A percentile compares a stretch with the other conserved stretches of the same genome.
Conservation (phyloP, 345 rosid species). For the Carallia pectinifolia region DNA sequence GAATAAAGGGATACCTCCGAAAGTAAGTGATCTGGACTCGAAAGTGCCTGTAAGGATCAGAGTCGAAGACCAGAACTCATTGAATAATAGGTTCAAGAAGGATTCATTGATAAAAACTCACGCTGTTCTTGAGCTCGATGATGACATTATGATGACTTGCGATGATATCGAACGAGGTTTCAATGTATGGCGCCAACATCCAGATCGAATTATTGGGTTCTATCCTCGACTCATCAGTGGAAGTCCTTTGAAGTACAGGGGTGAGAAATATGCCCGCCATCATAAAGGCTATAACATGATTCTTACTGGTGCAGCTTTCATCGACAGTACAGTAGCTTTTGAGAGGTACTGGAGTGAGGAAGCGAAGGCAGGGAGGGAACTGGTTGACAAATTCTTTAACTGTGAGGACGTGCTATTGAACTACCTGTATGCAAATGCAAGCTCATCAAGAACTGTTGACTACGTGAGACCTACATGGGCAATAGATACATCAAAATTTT, state of each 20-base stretch:
- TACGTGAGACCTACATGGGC: conserved; percentile 87
- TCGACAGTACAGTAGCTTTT: conserved; percentile 63
- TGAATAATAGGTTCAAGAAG: conserved; percentile 79
- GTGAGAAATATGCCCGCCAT: conserved; percentile 74
- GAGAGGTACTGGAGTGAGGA: conserved; percentile 56
- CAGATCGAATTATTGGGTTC: conserved; percentile 81
- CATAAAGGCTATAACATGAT: conserved; percentile 83
- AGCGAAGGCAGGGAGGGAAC: conserved; percentile 60
- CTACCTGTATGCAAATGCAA: conserved; percentile 78
- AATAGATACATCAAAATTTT: conserved; percentile 79
- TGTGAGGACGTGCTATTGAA: conserved; percentile 90
- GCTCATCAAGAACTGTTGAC: conserved; percentile 56
- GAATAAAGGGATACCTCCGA: conserved; percentile 90
- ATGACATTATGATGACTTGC: conserved; percentile 93
- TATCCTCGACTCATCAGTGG: conserved; percentile 71
- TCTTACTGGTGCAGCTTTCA: conserved; percentile 93
- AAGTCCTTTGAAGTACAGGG: conserved; percentile 58
- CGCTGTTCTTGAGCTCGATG: conserved; percentile 92
- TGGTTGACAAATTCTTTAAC: conserved; percentile 69
- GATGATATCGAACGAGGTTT: conserved; percentile 83
- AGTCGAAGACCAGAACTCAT: conserved; percentile 63
- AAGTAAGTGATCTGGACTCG: conserved; percentile 60
- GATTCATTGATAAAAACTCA: conserved; percentile 71
- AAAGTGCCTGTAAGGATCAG: conserved; percentile 89
- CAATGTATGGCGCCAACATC: conserved; percentile 81